These are phyloP conservation scores for Chenopodium quinoa DNA, from an alignment of 148 eudicot species.

Conservation along the genomic window DNA sequence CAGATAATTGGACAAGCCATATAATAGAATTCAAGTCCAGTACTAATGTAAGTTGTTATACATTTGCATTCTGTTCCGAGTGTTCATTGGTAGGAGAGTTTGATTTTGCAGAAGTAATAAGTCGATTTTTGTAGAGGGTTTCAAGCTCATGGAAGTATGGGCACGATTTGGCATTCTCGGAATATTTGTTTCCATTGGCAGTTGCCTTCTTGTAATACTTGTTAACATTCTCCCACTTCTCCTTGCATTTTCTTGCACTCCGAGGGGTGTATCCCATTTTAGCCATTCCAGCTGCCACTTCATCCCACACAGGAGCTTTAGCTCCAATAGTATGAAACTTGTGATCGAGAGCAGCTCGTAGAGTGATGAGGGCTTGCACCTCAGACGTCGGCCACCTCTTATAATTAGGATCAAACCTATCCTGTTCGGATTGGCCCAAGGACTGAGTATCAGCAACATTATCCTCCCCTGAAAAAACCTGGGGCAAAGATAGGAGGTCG, in stretches of 20 bases:
- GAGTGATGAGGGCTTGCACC: conserved; percentile 52
- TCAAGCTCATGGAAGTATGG: conserved; percentile 50
- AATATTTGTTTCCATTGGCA: conserved; percentile 28
- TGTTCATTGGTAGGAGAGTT: background rate
- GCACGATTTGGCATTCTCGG: conserved; percentile 37
- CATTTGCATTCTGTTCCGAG: background rate
- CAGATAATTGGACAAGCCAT: background rate
- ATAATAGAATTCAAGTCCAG: background rate
- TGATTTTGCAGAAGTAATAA: conserved; percentile 18
- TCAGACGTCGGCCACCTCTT: conserved; percentile 58
- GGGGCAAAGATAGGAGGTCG: conserved; percentile 5
- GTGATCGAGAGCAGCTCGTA: conserved; percentile 42
- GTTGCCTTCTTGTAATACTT: conserved; percentile 38
- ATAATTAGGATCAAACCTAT: conserved; percentile 18
- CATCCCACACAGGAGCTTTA: conserved; percentile 49
- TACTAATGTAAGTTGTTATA: background rate
- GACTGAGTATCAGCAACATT: conserved; percentile 19
- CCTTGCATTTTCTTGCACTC: conserved; percentile 49
- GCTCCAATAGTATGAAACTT: conserved; percentile 34
- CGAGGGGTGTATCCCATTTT: conserved; percentile 42
- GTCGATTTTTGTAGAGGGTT: conserved; percentile 32
- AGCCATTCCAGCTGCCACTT: conserved; percentile 40
- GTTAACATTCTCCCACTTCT: conserved; percentile 60
- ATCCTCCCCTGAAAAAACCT: conserved; percentile 12
- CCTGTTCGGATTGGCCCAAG: background rate